A percentile compares a stretch with the other conserved stretches of the same genome.
Conservation (phyloP, 2,329 filamentous ascomycete genomes). For the Cladophialophora bantiana region DNA sequence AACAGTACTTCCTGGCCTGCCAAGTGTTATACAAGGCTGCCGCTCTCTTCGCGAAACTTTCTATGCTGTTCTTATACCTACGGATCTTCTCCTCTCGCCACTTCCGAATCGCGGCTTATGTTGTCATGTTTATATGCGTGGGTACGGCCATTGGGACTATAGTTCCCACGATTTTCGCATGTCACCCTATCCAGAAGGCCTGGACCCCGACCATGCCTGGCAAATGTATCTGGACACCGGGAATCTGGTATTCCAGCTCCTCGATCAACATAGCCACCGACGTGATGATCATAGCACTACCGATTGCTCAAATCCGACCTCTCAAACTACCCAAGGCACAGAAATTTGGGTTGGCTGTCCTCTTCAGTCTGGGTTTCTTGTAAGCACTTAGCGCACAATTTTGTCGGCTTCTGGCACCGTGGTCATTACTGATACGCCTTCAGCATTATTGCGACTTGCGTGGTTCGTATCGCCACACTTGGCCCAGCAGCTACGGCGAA, state of each 20-base stretch:
- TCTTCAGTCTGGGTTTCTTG: constrained; percentile 20
- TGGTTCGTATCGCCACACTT: constrained; percentile 15
- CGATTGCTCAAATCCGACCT: constrained; percentile 6
- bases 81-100: constrained; percentile 20
- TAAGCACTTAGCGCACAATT: background rate
- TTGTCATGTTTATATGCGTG: constrained; percentile 22
- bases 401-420: background rate
- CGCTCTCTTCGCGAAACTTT: constrained; percentile 19
- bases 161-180: constrained; percentile 20
- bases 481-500: constrained; percentile 14
- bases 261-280: constrained; percentile 23
- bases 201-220: constrained; percentile 16
- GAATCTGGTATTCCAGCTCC: constrained; percentile 22
- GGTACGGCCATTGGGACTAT: constrained; percentile 20
- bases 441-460: constrained; percentile 18
- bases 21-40: constrained; percentile 22
- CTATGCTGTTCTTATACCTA: constrained; percentile 20
- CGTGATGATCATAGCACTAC: constrained; percentile 17
- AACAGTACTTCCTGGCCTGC: constrained; percentile 19
- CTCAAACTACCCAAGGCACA: constrained; percentile 18
- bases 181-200: constrained; percentile 19
- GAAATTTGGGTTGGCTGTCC: constrained; percentile 15
- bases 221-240: constrained; percentile 18
- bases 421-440: background rate
- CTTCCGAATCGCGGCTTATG: constrained; percentile 14